These are phyloP conservation scores for Podosphaera aphanis DNA, from an alignment of 2,329 filamentous ascomycete genomes.

Conservation along the genomic window DNA sequence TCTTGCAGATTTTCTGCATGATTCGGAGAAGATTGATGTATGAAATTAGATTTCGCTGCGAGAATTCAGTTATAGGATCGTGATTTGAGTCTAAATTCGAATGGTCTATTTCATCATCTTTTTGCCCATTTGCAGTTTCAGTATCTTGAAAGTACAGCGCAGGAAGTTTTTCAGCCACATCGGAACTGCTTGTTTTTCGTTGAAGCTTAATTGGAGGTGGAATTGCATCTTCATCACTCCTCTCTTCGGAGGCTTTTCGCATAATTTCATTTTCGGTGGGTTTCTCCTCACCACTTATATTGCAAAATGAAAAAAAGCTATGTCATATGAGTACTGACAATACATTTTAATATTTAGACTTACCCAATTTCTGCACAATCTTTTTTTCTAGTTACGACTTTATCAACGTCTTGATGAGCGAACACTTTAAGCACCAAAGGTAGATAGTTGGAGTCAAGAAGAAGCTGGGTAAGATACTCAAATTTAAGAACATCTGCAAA, in stretches of 20 bases:
- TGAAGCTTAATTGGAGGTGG: slow-evolving; percentile 58
- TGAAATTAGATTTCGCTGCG: slow-evolving; percentile 83
- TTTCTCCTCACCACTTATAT: slow-evolving; percentile 32
- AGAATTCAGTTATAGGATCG: slow-evolving; percentile 70
- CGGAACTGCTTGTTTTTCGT: slow-evolving; percentile 19
- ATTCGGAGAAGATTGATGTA: slow-evolving; percentile 87
- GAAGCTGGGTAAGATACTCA: slow-evolving; percentile 79
- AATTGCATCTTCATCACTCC: slow-evolving; percentile 49
- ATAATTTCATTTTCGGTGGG: slow-evolving; percentile 11
- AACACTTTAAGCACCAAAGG: slow-evolving; percentile 82
- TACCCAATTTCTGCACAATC: slow-evolving; percentile 66
- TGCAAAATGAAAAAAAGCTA: slow-evolving; percentile 84
- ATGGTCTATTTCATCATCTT: slow-evolving; percentile 73
- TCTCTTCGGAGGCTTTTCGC: slow-evolving; percentile 2
- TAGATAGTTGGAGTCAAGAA: slow-evolving; percentile 87
- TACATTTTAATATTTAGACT: slow-evolving; percentile 8
- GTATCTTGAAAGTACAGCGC: slow-evolving; percentile 14
- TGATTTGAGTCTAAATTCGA: slow-evolving; percentile 38
- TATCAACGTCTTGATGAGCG: slow-evolving; percentile 81
- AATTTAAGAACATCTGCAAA: slow-evolving; percentile 68
- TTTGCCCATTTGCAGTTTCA: slow-evolving; percentile 14
- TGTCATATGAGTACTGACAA: slow-evolving; percentile 4
- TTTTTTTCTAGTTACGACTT: slow-evolving; percentile 63
- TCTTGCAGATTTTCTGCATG: slow-evolving; percentile 91
- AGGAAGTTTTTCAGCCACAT: slow-evolving; percentile 20